phyloP scores from a whole-genome alignment of 1,284 basidiomycete species.

The Heterobasidion parviporum region DNA sequence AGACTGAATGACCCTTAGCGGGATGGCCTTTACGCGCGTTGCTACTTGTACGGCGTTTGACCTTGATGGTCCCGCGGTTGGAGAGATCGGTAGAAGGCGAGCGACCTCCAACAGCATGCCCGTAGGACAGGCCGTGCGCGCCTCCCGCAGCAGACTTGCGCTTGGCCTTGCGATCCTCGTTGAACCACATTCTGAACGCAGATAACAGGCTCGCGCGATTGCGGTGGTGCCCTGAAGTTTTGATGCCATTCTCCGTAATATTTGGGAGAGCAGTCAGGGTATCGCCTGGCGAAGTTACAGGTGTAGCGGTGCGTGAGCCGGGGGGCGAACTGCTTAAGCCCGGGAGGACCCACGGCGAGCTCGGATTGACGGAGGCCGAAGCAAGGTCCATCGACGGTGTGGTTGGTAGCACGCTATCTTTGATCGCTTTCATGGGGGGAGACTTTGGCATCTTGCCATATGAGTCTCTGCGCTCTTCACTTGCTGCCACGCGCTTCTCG shows the following conservation, averaged over 20 bases:
- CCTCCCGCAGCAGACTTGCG: constrained; percentile 21
- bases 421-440: constrained; percentile 50
- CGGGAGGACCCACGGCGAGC: constrained; percentile 68
- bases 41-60: constrained; percentile 41
- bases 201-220: constrained; percentile 65
- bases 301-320: constrained; percentile 30
- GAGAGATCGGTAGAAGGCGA: constrained; percentile 10
- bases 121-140: constrained; percentile 11
- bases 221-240: constrained; percentile 27
- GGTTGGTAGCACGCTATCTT: constrained; percentile 37
- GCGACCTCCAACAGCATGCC: constrained; percentile 4
- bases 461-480: constrained; percentile 55
- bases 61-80: constrained; percentile 33
- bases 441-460: constrained; percentile 63
- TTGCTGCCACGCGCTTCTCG: constrained; percentile 32
- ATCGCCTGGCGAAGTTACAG: constrained; percentile 45
- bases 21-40: constrained; percentile 34
- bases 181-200: constrained; percentile 73
- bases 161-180: constrained; percentile 74
- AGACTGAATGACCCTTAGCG: constrained; percentile 53
- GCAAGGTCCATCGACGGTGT: constrained; percentile 40
- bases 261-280: constrained; percentile 49
- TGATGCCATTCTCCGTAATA: constrained; percentile 30
- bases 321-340: constrained; percentile 34
- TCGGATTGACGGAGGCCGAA: constrained; percentile 30